Evolutionary conservation across 179 eudicot species (phyloP), one percentile per base, ranked within the genome.

Genomic region (Monotropa hypopitys): DNA sequence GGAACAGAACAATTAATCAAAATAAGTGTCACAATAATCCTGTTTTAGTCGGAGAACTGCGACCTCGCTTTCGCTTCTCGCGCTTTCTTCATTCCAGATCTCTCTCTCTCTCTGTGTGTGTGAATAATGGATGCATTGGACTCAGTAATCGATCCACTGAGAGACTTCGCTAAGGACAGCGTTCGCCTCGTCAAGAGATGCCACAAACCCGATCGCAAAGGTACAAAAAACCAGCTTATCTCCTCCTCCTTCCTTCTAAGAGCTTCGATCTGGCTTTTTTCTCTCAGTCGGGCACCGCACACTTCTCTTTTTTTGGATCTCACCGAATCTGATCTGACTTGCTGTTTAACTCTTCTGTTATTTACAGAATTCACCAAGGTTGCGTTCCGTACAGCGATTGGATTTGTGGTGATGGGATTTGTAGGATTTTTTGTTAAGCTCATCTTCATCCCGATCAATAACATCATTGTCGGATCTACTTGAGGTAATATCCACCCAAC

Each of bases 201-300:
- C 82, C 93, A 90, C 87, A 90, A 90, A 49, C 93, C 91, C 26
- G 93, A 90, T 82, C 88, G 85, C 53, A 88, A 88, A 85, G 93
- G 91, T 85, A 16, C 0, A 46, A 20, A 2, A 57, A 57, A n/a
- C 13, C 15, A 50, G n/a, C n/a, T 0, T 2, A 13, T 62, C 40
- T 11, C 16, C 11, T 8, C 5, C 13, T 66, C 70, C 3, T 35
- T 6, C 15, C 69, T 0, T 16, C 12, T 43, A 46, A 56, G 74
- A 53, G 33, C 10, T 56, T 71, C 73, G 12, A 63, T 76, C 72
- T 62, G 61, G 62, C 35, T 68, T 73, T 77, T 30, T 0, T 28
- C 35, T n/a, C 67, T 76, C 26, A 30, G 20, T 20, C 15, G 8
- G 47, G 70, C 56, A 13, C 32, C 43, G 15, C 20, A 8, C 26